Evolutionary conservation across 345 rosid genomes (phyloP).

Genomic region (Hirschfeldia incana): DNA sequence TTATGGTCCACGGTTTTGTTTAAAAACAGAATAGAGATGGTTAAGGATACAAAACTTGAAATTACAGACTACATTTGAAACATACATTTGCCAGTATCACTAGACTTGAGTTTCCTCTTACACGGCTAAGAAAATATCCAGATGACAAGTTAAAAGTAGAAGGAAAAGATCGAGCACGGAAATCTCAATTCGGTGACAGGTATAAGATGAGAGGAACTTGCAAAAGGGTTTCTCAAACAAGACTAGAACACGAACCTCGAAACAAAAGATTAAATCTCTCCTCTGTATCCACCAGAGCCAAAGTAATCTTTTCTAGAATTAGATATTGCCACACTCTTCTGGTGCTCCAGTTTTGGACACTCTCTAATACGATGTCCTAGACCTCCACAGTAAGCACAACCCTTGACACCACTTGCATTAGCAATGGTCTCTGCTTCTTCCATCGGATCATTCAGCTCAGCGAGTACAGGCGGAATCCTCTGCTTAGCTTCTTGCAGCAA

Average conservation of each 20-base stretch:
- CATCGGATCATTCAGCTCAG: constrained; percentile 86
- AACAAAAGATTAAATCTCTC: constrained; percentile 52
- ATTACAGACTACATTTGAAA: neutral
- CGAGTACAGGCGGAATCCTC: constrained; percentile 92
- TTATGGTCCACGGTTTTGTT: neutral
- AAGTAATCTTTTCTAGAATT: constrained; percentile 81
- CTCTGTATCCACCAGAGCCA: constrained; percentile 91
- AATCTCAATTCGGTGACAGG: neutral
- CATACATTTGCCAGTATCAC: neutral
- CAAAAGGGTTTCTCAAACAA: neutral
- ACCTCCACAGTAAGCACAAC: constrained; percentile 96
- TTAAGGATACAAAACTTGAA: neutral
- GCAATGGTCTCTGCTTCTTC: constrained; percentile 75
- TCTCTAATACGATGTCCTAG: constrained; percentile 87
- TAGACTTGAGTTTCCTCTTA: neutral
- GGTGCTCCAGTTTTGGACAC: constrained; percentile 90
- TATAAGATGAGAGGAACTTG: neutral
- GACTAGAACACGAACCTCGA: neutral
- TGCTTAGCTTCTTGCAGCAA: constrained; percentile 86
- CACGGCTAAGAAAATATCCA: neutral
- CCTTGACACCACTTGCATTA: constrained; percentile 78
- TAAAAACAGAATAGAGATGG: neutral
- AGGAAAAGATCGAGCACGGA: neutral
- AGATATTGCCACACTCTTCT: constrained; percentile 78
- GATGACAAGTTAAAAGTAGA: constrained; percentile 2